Evolutionary conservation across 2,329 filamentous ascomycete species (phyloP).

Genomic region (Pseudogymnoascus destructans): DNA sequence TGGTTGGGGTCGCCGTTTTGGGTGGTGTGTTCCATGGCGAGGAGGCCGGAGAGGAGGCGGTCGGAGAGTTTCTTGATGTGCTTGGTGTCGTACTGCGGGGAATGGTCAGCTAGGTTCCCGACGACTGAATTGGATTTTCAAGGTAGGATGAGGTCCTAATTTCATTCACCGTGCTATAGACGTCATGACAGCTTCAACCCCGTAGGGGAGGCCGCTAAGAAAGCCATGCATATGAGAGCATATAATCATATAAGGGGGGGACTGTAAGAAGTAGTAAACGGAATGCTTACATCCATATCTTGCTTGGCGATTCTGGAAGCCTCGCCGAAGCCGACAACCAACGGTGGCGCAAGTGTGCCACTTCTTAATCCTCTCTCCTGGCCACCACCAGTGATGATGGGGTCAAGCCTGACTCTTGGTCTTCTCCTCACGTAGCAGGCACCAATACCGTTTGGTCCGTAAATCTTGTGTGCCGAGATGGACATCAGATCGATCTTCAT

Average conservation of each 20-base stretch:
- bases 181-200: conserved; percentile 28
- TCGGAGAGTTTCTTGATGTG: conserved; percentile 74
- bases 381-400: conserved; percentile 89
- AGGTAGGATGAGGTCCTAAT: conserved; percentile 18
- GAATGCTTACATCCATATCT: conserved; percentile 69
- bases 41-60: conserved; percentile 65
- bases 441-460: conserved; percentile 92
- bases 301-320: conserved; percentile 83
- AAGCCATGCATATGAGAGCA: conserved; percentile 82
- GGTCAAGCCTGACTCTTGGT: conserved; percentile 85
- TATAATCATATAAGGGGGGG: conserved; percentile 53
- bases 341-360: conserved; percentile 78
- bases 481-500: conserved; percentile 99
- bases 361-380: conserved; percentile 92
- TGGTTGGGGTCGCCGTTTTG: conserved; percentile 74
- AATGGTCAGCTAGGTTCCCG: conserved; percentile 23
- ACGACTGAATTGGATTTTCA: conserved; percentile 1
- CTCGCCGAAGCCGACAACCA: conserved; percentile 89
- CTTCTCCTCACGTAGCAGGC: conserved; percentile 91
- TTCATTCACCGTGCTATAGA: conserved; percentile 54
- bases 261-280: conserved; percentile 14
- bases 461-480: conserved; percentile 97
- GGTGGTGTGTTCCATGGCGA: conserved; percentile 80
- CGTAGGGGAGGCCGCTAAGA: conserved; percentile 50
- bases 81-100: conserved; percentile 71